These are phyloP conservation scores for Pistacia atlantica DNA, from an alignment of 345 rosid species.

Conservation along the genomic window DNA sequence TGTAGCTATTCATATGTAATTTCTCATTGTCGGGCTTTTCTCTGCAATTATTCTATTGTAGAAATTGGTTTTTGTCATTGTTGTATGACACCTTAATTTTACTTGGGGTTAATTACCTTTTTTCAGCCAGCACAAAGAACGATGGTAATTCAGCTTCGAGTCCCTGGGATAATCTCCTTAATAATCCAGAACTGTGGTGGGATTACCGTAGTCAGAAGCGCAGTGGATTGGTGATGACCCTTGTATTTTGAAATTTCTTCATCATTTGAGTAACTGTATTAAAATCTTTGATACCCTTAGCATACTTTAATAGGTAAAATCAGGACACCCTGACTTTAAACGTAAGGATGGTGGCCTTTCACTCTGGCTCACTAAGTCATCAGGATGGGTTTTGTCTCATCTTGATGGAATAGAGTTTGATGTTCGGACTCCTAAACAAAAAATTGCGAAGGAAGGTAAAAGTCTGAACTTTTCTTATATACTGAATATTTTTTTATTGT, in stretches of 20 bases:
- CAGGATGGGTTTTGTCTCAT: conserved; percentile 39
- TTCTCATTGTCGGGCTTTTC: not conserved
- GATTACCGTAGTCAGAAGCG: conserved; percentile 65
- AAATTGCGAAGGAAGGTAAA: conserved; percentile 31
- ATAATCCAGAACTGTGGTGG: conserved; percentile 65
- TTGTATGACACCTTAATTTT: no score
- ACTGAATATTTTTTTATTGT: not conserved
- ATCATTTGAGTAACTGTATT: conserved; percentile 12
- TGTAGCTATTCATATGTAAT: not conserved
- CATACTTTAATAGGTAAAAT: conserved; percentile 45
- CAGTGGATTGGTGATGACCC: conserved; percentile 52
- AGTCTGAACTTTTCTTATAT: conserved; percentile 36
- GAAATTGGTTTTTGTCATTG: not conserved
- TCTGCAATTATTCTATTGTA: not conserved
- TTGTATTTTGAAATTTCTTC: conserved; percentile 11
- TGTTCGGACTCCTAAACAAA: conserved; percentile 27
- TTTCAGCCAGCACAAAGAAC: conserved; percentile 27
- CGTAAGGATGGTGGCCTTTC: conserved; percentile 43
- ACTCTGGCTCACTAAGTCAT: conserved; percentile 71
- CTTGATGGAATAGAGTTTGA: conserved; percentile 42
- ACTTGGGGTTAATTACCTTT: not conserved
- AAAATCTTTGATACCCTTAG: conserved; percentile 2
- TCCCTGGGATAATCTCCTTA: conserved; percentile 58
- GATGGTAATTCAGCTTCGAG: conserved; percentile 13
- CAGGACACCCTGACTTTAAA: conserved; percentile 77